Conservation (phyloP, 73 alveolate genomes). For the Tetrahymena thermophila region DNA sequence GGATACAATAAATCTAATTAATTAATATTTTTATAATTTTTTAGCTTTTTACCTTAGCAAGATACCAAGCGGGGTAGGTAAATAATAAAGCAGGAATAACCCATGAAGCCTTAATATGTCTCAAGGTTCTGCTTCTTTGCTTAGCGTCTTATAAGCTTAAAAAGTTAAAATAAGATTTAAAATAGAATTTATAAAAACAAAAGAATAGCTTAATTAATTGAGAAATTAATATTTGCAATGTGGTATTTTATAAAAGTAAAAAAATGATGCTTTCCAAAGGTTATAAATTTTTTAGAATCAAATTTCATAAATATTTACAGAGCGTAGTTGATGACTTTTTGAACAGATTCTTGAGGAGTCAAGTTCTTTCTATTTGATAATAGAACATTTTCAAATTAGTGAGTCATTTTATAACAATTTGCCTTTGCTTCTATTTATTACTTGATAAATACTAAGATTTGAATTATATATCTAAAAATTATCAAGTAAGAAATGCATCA, state of each 20-base stretch:
- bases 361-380: neutral
- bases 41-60: neutral
- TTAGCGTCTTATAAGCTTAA: neutral
- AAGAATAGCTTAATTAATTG: too few species aligned
- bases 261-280: neutral
- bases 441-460: neutral
- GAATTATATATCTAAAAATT: neutral
- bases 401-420: neutral
- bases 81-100: neutral
- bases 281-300: neutral
- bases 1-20: neutral
- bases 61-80: neutral
- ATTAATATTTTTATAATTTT: neutral
- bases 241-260: neutral
- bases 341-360: neutral
- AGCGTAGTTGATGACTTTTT: neutral
- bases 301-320: neutral
- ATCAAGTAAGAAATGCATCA: neutral
- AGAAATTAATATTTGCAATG: too few species aligned
- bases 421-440: neutral
- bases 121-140: neutral
- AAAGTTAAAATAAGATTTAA: neutral
- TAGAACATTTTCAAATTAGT: neutral
- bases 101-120: neutral
- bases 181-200: neutral